Conservation (phyloP, 2,329 filamentous ascomycete genomes). For the Alternaria dauci region DNA sequence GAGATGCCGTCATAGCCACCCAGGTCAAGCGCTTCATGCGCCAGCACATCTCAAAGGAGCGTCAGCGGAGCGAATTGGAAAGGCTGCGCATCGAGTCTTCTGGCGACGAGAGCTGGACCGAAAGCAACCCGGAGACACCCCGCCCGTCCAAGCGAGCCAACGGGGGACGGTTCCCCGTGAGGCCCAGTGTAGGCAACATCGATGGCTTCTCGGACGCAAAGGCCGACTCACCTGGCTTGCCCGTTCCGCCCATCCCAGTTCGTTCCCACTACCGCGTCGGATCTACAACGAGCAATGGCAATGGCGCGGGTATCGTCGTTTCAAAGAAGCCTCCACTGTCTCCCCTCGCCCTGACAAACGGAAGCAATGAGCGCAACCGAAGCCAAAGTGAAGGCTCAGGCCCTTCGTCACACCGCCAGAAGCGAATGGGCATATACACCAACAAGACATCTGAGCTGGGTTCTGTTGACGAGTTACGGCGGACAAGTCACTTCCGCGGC, state of each 20-base stretch:
- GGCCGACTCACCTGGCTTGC: conserved; percentile 35
- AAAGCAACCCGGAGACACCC: conserved; percentile 79
- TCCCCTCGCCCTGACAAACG: conserved; percentile 72
- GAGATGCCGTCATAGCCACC: conserved; percentile 66
- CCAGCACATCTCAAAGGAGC: conserved; percentile 51
- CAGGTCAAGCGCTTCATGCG: conserved; percentile 68
- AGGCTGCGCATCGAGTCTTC: conserved; percentile 55
- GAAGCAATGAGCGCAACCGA: conserved; percentile 69
- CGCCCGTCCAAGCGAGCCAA: conserved; percentile 68
- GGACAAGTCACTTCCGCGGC: conserved; percentile 64
- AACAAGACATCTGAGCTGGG: conserved; percentile 64
- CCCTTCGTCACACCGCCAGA: conserved; percentile 61
- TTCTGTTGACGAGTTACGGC: conserved; percentile 61
- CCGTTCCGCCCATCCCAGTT: conserved; percentile 77
- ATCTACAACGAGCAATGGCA: conserved; percentile 68
- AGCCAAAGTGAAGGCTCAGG: conserved; percentile 69
- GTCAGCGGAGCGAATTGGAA: conserved; percentile 43
- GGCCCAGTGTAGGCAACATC: conserved; percentile 71
- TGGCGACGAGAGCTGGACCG: conserved; percentile 61
- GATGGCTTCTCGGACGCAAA: conserved; percentile 64
- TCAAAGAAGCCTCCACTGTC: conserved; percentile 76
- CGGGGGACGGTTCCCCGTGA: conserved; percentile 68
- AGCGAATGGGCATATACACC: conserved; percentile 68
- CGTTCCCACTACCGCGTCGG: conserved; percentile 81
- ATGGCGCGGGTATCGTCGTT: conserved; percentile 36